Percentiles rank a stretch among this genome's conserved stretches.
These are phyloP conservation scores for Pilaira anomala DNA, from an alignment of 192 early-diverging fungal species.

Conservation along the genomic window DNA sequence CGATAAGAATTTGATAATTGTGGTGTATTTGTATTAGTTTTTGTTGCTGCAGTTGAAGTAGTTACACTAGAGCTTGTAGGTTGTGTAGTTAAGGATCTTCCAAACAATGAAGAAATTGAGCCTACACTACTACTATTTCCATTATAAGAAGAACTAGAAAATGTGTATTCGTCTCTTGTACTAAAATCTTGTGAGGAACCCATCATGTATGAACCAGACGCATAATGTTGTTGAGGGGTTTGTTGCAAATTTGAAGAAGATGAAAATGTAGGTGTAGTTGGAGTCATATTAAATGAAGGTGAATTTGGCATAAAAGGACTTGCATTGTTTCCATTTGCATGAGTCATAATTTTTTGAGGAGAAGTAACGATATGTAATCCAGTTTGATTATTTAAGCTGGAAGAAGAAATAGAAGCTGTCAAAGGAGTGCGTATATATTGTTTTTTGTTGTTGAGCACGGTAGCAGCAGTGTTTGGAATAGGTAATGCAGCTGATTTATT, in stretches of 20 bases:
- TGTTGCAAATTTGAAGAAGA: too few species aligned
- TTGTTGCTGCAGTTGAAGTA: neutral
- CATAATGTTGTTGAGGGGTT: too few species aligned
- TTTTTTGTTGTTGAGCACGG: too few species aligned
- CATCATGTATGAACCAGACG: neutral
- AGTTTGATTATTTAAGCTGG: neutral
- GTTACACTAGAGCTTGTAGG: neutral
- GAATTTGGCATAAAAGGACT: constrained; percentile 1
- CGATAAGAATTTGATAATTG: neutral
- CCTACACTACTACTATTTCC: constrained; percentile 21
- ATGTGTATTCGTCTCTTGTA: neutral
- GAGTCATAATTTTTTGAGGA: neutral
- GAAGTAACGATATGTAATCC: constrained; percentile 1
- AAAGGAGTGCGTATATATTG: neutral
- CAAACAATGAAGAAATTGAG: constrained; percentile 19
- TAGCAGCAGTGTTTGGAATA: constrained; percentile 13
- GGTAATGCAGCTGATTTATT: constrained; percentile 16
- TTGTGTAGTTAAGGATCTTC: neutral
- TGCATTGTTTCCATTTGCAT: neutral
- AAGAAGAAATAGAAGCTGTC: neutral
- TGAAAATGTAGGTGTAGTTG: constrained; percentile 8
- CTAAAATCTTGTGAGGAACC: neutral
- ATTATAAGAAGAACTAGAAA: constrained; percentile 8
- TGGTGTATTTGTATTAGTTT: neutral
- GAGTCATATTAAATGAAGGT: constrained; percentile 1